These are phyloP conservation scores for Grigorovia jiainica DNA, from an alignment of 805 yeast species.

Conservation along the genomic window DNA sequence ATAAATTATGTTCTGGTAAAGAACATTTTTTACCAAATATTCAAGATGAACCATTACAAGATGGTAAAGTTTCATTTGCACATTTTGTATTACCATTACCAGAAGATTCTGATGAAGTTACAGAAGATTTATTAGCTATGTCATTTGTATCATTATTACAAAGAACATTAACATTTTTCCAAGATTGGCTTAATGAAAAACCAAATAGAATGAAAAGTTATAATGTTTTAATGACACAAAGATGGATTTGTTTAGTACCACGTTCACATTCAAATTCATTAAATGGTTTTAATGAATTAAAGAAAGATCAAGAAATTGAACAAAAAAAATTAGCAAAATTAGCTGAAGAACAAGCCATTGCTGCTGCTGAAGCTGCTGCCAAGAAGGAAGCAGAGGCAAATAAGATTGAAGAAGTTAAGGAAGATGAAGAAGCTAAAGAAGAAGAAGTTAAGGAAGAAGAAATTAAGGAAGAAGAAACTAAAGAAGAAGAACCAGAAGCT, in stretches of 20 bases:
- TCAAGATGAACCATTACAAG: conserved; percentile 51
- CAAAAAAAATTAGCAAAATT: neutral
- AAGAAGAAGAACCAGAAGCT: conserved; percentile 1
- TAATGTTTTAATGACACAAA: conserved; percentile 71
- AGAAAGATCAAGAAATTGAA: neutral
- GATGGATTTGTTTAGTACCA: conserved; percentile 85
- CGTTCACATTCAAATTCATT: conserved; percentile 45
- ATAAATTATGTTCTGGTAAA: conserved; percentile 32
- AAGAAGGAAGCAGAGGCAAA: neutral
- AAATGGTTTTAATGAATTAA: conserved; percentile 14
- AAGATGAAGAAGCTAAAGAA: conserved; percentile 12
- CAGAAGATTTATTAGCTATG: conserved; percentile 53
- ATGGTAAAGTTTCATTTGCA: conserved; percentile 60
- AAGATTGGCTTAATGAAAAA: conserved; percentile 34
- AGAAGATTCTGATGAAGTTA: conserved; percentile 34
- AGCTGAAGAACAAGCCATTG: neutral
- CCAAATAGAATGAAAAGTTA: conserved; percentile 44
- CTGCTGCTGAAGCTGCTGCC: too few species aligned
- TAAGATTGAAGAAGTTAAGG: neutral
- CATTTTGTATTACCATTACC: conserved; percentile 71
- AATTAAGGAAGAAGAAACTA: neutral
- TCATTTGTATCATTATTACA: conserved; percentile 65
- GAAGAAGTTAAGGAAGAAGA: neutral
- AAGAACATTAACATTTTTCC: conserved; percentile 56
- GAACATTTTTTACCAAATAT: conserved; percentile 46